Base-by-base conservation (phyloP, 345 rosid species). In the Brassica nigra region DNA sequence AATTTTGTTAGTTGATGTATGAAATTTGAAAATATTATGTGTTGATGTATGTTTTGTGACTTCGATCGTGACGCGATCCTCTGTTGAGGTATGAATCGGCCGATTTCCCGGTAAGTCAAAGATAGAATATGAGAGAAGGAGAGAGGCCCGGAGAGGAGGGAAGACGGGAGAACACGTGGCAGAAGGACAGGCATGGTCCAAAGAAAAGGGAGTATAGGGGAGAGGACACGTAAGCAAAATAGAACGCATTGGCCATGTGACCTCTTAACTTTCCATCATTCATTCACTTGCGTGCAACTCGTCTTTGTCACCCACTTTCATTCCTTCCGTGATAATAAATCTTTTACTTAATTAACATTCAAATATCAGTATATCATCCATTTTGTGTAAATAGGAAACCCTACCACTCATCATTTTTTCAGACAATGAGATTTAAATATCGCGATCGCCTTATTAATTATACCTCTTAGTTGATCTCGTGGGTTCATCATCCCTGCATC, bases 251-350 rank as follows among this genome's bases (percentile, higher is more conserved):
- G 12, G 74, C 74, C 83, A 81, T 76, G 83, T 81, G 83, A 71
- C 54, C 71, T 80, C 78, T 68, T 78, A 18, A 63, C 72, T 71
- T 78, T 65, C 0, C 77, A 66, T 68, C 78, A 74, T 64, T 62
- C 71, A 28, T 57, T 76, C 72, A 75, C 80, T 69, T 70, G 76
- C 83, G 83, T 80, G 83, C 77, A 81, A 81, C 83, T 71, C 66
- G 79, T 80, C 83, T 70, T 8, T 75, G 76, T 81, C 83, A 79
- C 77, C 16, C 36, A 64, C 80, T 75, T 75, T 70, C 74, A 39
- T 62, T 54, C 79, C 58, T 1, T 75, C 55, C 79, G 49, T 68
- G 71, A 62, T 62, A 44, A 12, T 62, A 44, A 12, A 49, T 16
- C 14, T 49, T 55, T 66, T 15, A 20, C 47, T 42, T 42, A 42